phyloP scores from a whole-genome alignment of 768 basidiomycete genomes.

The Trametes sanguinea region DNA sequence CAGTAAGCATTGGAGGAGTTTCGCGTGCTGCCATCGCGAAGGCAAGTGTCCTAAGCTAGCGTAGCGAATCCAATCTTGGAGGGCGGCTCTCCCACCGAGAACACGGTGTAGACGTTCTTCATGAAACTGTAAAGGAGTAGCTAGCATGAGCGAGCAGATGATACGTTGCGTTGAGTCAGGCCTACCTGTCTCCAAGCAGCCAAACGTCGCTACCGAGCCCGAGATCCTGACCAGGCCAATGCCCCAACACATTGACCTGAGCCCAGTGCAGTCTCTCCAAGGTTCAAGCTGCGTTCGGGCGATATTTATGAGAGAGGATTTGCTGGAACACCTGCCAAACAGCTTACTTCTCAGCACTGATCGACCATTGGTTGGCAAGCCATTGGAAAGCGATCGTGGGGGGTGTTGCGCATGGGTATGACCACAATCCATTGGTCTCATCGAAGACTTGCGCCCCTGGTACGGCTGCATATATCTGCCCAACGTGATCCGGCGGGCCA shows the following conservation, averaged over 20 bases:
- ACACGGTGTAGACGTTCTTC: slow-evolving; percentile 28
- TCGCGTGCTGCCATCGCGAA: too few species aligned
- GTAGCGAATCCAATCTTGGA: slow-evolving; percentile 24
- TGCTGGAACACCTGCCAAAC: not conserved
- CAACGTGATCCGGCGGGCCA: slow-evolving; percentile 23
- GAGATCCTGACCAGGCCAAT: slow-evolving; percentile 23
- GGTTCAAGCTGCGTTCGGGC: slow-evolving; percentile 28
- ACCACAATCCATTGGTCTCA: slow-evolving; percentile 24
- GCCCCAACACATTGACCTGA: slow-evolving; percentile 26
- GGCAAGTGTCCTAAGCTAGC: not conserved
- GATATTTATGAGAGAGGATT: not conserved
- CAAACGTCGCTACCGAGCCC: slow-evolving; percentile 20
- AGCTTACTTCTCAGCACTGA: slow-evolving; percentile 12
- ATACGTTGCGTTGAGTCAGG: not conserved
- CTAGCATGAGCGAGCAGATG: too few species aligned
- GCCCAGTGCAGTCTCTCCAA: slow-evolving; percentile 28
- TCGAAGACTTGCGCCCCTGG: slow-evolving; percentile 22
- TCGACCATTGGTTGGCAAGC: slow-evolving; percentile 18
- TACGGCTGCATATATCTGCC: slow-evolving; percentile 25
- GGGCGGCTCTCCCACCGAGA: slow-evolving; percentile 20
- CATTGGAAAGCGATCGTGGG: slow-evolving; percentile 21
- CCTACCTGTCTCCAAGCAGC: slow-evolving; percentile 23
- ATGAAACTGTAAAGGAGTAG: slow-evolving; percentile 10
- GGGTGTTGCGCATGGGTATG: slow-evolving; percentile 12
- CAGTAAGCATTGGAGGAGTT: too few species aligned